phyloP scores from a whole-genome alignment of 2,329 filamentous ascomycete genomes.

The Cercospora brassicicola region DNA sequence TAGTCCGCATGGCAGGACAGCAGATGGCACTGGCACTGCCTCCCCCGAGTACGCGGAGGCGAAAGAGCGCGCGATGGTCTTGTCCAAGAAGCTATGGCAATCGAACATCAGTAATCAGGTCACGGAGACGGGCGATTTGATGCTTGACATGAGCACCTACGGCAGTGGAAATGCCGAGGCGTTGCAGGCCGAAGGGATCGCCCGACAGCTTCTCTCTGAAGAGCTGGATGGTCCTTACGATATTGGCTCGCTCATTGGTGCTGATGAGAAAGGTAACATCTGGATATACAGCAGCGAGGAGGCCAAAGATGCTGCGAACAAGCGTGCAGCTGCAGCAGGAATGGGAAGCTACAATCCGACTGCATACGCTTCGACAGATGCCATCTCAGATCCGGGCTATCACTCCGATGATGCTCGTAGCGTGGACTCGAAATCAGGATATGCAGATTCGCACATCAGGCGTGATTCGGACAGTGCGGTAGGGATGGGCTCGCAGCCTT shows the following conservation, averaged over 20 bases:
- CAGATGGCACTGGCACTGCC: conserved; percentile 56
- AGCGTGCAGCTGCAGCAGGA: conserved; percentile 48
- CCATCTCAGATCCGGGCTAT: conserved; percentile 88
- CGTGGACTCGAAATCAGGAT: conserved; percentile 43
- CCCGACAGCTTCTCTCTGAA: conserved; percentile 86
- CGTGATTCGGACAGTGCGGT: conserved; percentile 71
- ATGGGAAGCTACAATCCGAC: conserved; percentile 54
- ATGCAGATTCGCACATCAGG: conserved; percentile 56
- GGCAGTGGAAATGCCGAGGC: conserved; percentile 93
- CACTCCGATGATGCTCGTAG: conserved; percentile 79
- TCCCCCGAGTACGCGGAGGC: conserved; percentile 73
- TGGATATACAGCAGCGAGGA: conserved; percentile 99
- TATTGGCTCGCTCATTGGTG: conserved; percentile 90
- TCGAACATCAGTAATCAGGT: conserved; percentile 92
- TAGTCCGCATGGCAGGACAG: conserved; percentile 26
- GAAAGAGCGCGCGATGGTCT: conserved; percentile 74
- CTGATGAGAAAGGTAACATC: conserved; percentile 93
- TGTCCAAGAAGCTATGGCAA: conserved; percentile 82
- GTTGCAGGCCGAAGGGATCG: conserved; percentile 86
- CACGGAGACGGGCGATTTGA: conserved; percentile 89
- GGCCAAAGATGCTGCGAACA: conserved; percentile 83
- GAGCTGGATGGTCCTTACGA: conserved; percentile 94
- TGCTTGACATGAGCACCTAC: conserved; percentile 97
- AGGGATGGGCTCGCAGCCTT: conserved; percentile 61
- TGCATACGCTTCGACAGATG: conserved; percentile 67